Conservation (phyloP, 495 filamentous ascomycete species). For the Aspergillus affinis region DNA sequence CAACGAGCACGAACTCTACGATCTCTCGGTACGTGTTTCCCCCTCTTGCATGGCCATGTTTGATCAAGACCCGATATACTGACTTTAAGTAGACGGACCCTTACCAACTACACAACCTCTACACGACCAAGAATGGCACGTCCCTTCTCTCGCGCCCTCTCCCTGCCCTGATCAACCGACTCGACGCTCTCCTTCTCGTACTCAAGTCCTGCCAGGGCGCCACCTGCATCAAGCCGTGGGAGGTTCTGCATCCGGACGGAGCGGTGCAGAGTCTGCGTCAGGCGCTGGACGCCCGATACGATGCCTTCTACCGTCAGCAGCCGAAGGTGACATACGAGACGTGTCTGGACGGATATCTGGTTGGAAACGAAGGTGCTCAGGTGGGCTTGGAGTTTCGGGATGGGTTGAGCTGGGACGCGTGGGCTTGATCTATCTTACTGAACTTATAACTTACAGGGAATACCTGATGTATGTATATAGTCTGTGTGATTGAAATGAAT, state of each 20-base stretch:
- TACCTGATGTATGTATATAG: no score
- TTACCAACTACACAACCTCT: constrained; percentile 59
- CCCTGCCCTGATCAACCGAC: constrained; percentile 43
- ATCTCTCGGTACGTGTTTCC: constrained; percentile 46
- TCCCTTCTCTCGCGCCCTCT: constrained; percentile 47
- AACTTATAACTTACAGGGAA: no score
- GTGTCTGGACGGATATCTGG: constrained; percentile 58
- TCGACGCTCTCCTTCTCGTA: constrained; percentile 63
- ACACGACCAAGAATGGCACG: constrained; percentile 24
- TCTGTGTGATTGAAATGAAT: no score
- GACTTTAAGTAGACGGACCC: constrained; percentile 49
- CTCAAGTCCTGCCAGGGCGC: constrained; percentile 61
- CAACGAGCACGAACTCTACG: constrained; percentile 64
- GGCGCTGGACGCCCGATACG: constrained; percentile 49
- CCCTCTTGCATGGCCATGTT: background rate
- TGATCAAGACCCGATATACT: constrained; percentile 1
- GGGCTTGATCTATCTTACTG: constrained; percentile 7
- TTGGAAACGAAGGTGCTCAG: constrained; percentile 60
- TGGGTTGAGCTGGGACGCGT: constrained; percentile 25
- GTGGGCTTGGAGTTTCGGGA: constrained; percentile 21
- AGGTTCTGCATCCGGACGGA: constrained; percentile 53
- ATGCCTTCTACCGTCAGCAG: constrained; percentile 53
- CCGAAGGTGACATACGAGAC: constrained; percentile 43
- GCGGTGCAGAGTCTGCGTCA: constrained; percentile 35
- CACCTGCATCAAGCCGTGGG: constrained; percentile 60